Percentiles rank a stretch among this genome's conserved stretches.
These are phyloP conservation scores for Tolypocladium tropicale DNA, from an alignment of 2,329 filamentous ascomycete species.

Conservation along the genomic window DNA sequence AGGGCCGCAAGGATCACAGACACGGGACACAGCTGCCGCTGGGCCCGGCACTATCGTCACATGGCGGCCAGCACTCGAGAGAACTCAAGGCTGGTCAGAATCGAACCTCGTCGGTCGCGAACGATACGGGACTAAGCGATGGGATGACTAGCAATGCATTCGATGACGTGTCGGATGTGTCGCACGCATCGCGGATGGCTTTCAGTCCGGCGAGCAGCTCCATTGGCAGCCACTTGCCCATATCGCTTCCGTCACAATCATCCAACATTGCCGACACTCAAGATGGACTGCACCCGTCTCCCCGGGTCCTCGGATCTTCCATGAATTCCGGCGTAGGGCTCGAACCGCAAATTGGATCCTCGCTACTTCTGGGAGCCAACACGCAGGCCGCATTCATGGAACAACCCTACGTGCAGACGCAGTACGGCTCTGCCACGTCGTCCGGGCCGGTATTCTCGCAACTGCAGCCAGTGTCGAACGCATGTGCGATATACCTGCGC, in stretches of 20 bases:
- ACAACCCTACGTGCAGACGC: constrained; percentile 20
- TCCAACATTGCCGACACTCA: constrained; percentile 8
- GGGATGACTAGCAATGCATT: constrained; percentile 11
- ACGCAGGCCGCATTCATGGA: constrained; percentile 24
- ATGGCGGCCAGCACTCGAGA: neutral
- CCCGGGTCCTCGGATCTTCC: constrained; percentile 14
- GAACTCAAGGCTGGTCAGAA: constrained; percentile 1
- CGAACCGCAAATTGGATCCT: constrained; percentile 25
- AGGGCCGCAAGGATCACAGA: constrained; percentile 39
- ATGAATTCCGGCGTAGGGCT: constrained; percentile 15
- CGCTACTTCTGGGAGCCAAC: constrained; percentile 27
- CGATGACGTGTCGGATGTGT: constrained; percentile 13
- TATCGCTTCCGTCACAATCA: constrained; percentile 12
- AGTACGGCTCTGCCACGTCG: constrained; percentile 12
- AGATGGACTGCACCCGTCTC: constrained; percentile 9
- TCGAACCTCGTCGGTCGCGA: constrained; percentile 2
- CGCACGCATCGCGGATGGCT: constrained; percentile 12
- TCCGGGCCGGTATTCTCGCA: constrained; percentile 13
- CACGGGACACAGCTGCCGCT: constrained; percentile 1
- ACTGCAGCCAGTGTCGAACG: constrained; percentile 9
- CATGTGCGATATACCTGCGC: constrained; percentile 57
- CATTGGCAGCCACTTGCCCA: constrained; percentile 10
- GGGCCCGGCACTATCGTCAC: neutral
- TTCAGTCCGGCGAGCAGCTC: constrained; percentile 11
- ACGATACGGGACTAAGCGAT: constrained; percentile 9